phyloP scores from a whole-genome alignment of 768 basidiomycete species.

The Exidia glandulosa region DNA sequence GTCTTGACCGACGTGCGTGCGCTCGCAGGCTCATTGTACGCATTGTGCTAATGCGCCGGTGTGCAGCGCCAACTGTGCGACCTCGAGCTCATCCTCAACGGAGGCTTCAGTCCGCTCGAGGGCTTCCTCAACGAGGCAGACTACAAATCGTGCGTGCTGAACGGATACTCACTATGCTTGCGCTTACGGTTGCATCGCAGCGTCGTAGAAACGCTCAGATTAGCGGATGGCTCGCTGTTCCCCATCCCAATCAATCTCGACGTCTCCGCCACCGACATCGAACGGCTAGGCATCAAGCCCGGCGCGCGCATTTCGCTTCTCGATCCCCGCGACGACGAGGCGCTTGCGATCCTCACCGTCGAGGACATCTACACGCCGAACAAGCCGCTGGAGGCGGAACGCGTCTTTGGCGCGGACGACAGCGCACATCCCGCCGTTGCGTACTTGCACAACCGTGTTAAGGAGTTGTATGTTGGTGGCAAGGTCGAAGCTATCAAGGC shows the following conservation, averaged over 20 bases:
- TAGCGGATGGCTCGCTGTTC: conserved; percentile 79
- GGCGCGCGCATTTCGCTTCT: conserved; percentile 76
- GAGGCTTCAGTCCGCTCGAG: conserved; percentile 96
- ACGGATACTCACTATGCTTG: neutral
- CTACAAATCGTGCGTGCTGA: conserved; percentile 60
- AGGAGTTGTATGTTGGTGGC: conserved; percentile 88
- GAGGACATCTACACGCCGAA: conserved; percentile 85
- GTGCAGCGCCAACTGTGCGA: conserved; percentile 89
- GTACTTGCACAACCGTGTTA: conserved; percentile 77
- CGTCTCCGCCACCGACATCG: conserved; percentile 68
- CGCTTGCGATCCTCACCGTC: conserved; percentile 86
- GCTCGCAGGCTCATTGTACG: neutral
- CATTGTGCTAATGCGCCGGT: neutral
- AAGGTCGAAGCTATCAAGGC: conserved; percentile 85
- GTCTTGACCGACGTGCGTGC: conserved; percentile 69
- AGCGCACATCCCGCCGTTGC: conserved; percentile 87
- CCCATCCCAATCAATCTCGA: conserved; percentile 95
- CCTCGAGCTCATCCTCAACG: conserved; percentile 90
- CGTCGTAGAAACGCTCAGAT: conserved; percentile 78
- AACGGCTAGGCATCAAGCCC: conserved; percentile 48
- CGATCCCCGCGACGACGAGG: conserved; percentile 87
- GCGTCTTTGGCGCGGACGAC: conserved; percentile 93
- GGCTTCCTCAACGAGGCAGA: conserved; percentile 92
- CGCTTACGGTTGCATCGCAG: conserved; percentile 31
- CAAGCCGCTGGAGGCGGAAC: conserved; percentile 73